phyloP scores from a whole-genome alignment of 148 eudicot species.

The Camellia granthamiana region DNA sequence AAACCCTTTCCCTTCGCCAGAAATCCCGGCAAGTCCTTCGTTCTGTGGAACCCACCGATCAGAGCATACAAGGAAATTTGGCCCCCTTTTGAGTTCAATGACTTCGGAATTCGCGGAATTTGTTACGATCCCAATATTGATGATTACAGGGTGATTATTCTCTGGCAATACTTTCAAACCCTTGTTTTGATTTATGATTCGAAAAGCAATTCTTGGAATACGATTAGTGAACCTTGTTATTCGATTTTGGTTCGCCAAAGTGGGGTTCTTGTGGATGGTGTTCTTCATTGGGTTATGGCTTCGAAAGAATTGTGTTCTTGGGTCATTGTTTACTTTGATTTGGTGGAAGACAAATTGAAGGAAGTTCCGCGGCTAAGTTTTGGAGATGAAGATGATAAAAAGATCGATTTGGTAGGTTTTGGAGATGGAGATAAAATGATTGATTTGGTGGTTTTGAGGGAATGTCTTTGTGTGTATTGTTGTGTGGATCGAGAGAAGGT shows the following conservation, averaged over 20 bases:
- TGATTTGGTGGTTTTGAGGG: neutral
- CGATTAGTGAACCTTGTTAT: neutral
- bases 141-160: neutral
- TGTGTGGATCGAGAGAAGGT: neutral
- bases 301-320: neutral
- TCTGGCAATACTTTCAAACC: neutral
- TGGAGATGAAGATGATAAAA: neutral
- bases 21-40: neutral
- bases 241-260: no score
- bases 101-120: neutral
- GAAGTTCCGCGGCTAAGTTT: neutral
- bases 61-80: neutral
- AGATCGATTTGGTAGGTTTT: no score
- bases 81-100: neutral
- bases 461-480: neutral
- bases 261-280: neutral
- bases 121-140: neutral
- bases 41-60: constrained; percentile 1
- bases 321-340: constrained; percentile 5
- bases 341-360: neutral
- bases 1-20: neutral
- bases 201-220: neutral
- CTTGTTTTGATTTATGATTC: neutral
- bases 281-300: neutral
- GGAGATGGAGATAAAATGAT: neutral